Conservation (phyloP, 192 early-diverging fungal species). For the Coemansia sp. region DNA sequence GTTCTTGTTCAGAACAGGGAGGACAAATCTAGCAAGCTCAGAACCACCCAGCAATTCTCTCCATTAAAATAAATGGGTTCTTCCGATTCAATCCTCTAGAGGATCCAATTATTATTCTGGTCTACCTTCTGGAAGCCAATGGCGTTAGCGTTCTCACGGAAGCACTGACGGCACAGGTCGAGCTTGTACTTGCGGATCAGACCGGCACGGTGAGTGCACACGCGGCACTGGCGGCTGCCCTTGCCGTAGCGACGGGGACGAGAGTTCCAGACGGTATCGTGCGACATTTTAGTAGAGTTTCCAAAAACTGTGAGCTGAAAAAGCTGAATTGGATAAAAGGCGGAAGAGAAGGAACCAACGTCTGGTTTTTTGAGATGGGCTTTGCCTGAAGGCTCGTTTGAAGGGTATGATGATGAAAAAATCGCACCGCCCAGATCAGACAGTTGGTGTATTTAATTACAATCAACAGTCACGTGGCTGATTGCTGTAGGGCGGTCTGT, state of each 20-base stretch:
- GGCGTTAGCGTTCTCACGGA: slow-evolving; percentile 97
- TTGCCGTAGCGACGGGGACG: slow-evolving; percentile 96
- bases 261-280: slow-evolving; percentile 96
- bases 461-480: not conserved
- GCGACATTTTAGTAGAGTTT: slow-evolving; percentile 75
- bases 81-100: not conserved
- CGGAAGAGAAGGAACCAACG: slow-evolving; percentile 9
- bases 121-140: slow-evolving; percentile 98
- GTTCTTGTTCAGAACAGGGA: slow-evolving; percentile 34
- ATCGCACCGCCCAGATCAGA: not conserved
- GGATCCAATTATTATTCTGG: not conserved
- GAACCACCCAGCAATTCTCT: not conserved
- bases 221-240: slow-evolving; percentile 98
- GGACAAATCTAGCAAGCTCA: slow-evolving; percentile 27
- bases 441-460: not conserved
- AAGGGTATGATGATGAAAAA: slow-evolving; percentile 2
- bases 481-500: not conserved
- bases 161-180: slow-evolving; percentile 99
- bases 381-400: not conserved
- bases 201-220: slow-evolving; percentile 98
- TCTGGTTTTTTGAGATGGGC: not conserved
- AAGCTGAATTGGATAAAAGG: slow-evolving; percentile 6
- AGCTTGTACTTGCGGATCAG: slow-evolving; percentile 99
- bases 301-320: slow-evolving; percentile 3
- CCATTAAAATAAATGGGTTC: slow-evolving; percentile 8